These are phyloP conservation scores for Phlebiopsis gigantea DNA, from an alignment of 768 basidiomycete genomes.

Conservation along the genomic window DNA sequence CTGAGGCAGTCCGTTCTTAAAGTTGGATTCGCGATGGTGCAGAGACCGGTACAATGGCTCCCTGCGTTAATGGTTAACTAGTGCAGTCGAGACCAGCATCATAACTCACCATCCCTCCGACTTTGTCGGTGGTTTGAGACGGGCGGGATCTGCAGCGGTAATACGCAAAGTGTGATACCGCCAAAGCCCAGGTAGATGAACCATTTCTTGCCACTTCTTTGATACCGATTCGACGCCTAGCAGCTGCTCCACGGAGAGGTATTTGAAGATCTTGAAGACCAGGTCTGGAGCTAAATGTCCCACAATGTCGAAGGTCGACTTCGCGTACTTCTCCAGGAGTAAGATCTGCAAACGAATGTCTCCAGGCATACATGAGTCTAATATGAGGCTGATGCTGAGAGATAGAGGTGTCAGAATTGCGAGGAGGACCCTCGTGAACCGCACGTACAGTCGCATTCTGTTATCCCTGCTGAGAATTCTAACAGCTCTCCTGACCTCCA, in stretches of 20 bases:
- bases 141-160: slow-evolving; percentile 67
- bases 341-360: slow-evolving; percentile 83
- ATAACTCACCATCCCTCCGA: slow-evolving; percentile 70
- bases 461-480: slow-evolving; percentile 60
- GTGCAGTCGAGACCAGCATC: not conserved
- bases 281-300: slow-evolving; percentile 65
- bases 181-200: slow-evolving; percentile 71
- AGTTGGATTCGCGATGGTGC: slow-evolving; percentile 84
- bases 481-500: slow-evolving; percentile 59
- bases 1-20: slow-evolving; percentile 71
- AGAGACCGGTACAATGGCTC: slow-evolving; percentile 72
- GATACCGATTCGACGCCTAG: slow-evolving; percentile 53
- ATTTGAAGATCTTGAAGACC: slow-evolving; percentile 56
- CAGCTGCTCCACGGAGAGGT: slow-evolving; percentile 55
- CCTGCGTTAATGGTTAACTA: slow-evolving; percentile 27
- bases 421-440: slow-evolving; percentile 12
- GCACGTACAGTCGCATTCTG: slow-evolving; percentile 66
- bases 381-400: slow-evolving; percentile 51
- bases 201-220: slow-evolving; percentile 38
- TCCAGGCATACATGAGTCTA: slow-evolving; percentile 74
- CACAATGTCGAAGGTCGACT: slow-evolving; percentile 78
- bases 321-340: slow-evolving; percentile 78
- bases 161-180: slow-evolving; percentile 67
- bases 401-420: not conserved
- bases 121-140: slow-evolving; percentile 52